Conservation (phyloP, 139 green algal species). For the Picochlorum sp. region DNA sequence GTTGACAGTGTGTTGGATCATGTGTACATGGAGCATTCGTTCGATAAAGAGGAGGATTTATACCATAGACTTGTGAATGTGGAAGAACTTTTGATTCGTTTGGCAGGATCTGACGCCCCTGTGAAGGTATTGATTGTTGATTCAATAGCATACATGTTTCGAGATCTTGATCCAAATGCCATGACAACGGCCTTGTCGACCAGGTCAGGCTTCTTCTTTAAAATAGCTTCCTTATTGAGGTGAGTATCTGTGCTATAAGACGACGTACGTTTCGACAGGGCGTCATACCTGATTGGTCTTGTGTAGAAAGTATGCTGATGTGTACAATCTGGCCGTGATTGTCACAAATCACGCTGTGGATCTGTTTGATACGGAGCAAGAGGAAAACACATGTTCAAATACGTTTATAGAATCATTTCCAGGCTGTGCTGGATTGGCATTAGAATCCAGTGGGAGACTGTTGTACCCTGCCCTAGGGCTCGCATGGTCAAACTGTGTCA, state of each 20-base stretch:
- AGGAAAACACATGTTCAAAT: not conserved
- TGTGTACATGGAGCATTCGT: too few species aligned
- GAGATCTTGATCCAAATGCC: conserved; percentile 22
- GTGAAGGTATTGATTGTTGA: conserved; percentile 59
- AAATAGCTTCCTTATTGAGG: not conserved
- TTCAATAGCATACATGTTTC: conserved; percentile 61
- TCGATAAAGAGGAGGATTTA: not conserved
- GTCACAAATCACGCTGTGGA: conserved; percentile 63
- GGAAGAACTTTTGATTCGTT: not conserved
- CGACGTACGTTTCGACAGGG: not conserved
- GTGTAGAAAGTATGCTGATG: conserved; percentile 27
- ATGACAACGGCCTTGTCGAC: not conserved
- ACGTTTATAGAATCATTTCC: conserved; percentile 2
- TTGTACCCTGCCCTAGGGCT: conserved; percentile 64
- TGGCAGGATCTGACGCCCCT: not conserved
- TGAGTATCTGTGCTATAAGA: not conserved
- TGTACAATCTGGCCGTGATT: conserved; percentile 48
- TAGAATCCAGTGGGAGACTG: conserved; percentile 38
- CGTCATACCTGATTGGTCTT: conserved; percentile 42
- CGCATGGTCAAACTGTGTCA: conserved; percentile 69
- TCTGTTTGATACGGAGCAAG: conserved; percentile 9
- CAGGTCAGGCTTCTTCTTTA: conserved; percentile 6
- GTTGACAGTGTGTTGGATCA: too few species aligned
- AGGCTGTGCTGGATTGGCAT: conserved; percentile 25
- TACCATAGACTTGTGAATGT: not conserved